Base-by-base conservation (phyloP, 768 basidiomycete species). In the Mrakia frigida region DNA sequence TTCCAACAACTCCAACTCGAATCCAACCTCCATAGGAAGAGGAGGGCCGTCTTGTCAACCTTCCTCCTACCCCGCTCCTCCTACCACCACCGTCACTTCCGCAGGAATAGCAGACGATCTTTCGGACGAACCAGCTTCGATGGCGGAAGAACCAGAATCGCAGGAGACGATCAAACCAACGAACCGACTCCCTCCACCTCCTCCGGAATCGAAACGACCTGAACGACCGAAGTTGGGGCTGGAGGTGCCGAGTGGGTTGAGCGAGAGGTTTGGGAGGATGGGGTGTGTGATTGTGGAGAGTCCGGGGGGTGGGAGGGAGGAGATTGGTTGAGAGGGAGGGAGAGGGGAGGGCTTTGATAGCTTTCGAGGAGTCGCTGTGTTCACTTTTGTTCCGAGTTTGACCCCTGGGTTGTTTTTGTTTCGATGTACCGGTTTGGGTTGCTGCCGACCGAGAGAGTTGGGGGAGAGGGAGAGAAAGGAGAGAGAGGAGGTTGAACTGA, bases 71-170 rank as follows among this genome's bases (percentile, higher is more conserved):
- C 46, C 21, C 46, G 16, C 46, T 18, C 16, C 46, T 14, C 4
- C 46, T 16, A 46, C 43, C 43, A 10, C 43, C 9, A 16, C 43
- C 46, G n/a, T 50, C 46, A 50, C 4, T 2, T 2, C 11, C n/a
- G n/a, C 73, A 25, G 46, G 46, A 10, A 69, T 69, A 52, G 74
- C 61, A 0, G 46, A 41, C 53, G 68, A 70, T 28, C 28, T 70
- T 0, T 75, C 74, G n/a, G 74, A 75, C 35, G 74, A 75, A 23
- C 74, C 74, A 7, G 56, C 50, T 39, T 74, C 74, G 74, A 41
- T 74, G 50, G 74, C 56, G n/a, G 50, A 37, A 6, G 53, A 39
- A n/a, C 68, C 60, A 11, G 59, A 70, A 9, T 60, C 68, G 37
- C 35, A 37, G n/a, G 41, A 43, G 25, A 18, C 67, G 28, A 56